Conservation (phyloP, 495 filamentous ascomycete genomes). For the Hypoxylon fragiforme region DNA sequence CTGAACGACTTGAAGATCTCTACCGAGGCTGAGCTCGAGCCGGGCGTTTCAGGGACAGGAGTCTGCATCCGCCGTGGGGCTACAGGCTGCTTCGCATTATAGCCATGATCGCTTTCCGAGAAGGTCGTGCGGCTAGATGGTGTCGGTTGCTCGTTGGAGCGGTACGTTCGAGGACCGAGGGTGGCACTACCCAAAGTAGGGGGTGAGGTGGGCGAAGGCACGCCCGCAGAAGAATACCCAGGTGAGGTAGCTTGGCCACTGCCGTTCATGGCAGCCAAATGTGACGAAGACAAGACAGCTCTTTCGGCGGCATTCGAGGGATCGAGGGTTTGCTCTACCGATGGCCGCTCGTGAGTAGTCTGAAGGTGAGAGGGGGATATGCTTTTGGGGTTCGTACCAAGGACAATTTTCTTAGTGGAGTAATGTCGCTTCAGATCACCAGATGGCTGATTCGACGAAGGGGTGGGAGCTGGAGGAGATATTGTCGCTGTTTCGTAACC, state of each 20-base stretch:
- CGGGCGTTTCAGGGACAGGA: slow-evolving; percentile 54
- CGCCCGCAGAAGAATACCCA: slow-evolving; percentile 66
- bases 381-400: slow-evolving; percentile 74
- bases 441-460: slow-evolving; percentile 49
- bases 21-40: slow-evolving; percentile 58
- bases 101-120: slow-evolving; percentile 52
- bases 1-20: slow-evolving; percentile 99
- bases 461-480: slow-evolving; percentile 56
- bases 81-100: slow-evolving; percentile 46
- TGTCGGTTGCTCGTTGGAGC: slow-evolving; percentile 48
- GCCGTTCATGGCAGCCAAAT: slow-evolving; percentile 75
- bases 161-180: slow-evolving; percentile 60
- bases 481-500: slow-evolving; percentile 49
- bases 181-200: slow-evolving; percentile 51
- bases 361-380: slow-evolving; percentile 75
- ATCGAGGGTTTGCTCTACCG: slow-evolving; percentile 60
- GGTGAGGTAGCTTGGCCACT: slow-evolving; percentile 56
- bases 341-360: slow-evolving; percentile 56
- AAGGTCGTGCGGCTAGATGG: slow-evolving; percentile 53
- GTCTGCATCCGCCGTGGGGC: slow-evolving; percentile 55
- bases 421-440: slow-evolving; percentile 74
- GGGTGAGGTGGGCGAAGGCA: slow-evolving; percentile 85
- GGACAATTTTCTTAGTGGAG: slow-evolving; percentile 88
- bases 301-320: slow-evolving; percentile 56
- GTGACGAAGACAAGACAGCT: slow-evolving; percentile 72